Percentiles rank a stretch among this genome's conserved stretches.
phyloP scores from a whole-genome alignment of 768 basidiomycete genomes.

The Chalciporus piperatus region DNA sequence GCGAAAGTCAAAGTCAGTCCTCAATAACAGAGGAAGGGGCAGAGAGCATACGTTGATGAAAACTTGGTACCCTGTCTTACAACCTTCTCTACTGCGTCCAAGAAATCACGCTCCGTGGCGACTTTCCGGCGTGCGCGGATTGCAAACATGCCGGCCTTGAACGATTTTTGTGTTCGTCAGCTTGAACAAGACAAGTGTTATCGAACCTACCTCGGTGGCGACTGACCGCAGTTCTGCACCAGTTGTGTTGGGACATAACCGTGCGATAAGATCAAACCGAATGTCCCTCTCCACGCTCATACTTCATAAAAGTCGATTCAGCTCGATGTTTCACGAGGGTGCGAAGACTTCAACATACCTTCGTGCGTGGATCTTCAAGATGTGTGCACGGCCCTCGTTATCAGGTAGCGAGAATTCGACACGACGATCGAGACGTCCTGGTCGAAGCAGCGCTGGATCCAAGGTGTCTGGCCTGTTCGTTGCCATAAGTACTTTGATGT shows the following conservation, averaged over 20 bases:
- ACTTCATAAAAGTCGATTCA: constrained; percentile 38
- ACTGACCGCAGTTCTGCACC: constrained; percentile 98
- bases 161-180: constrained; percentile 87
- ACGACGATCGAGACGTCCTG: constrained; percentile 94
- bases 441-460: constrained; percentile 93
- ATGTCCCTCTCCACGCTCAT: constrained; percentile 98
- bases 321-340: neutral
- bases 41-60: constrained; percentile 77
- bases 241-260: constrained; percentile 96
- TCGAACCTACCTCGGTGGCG: constrained; percentile 76
- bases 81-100: constrained; percentile 98
- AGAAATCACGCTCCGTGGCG: constrained; percentile 94
- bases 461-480: constrained; percentile 99
- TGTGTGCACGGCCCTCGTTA: constrained; percentile 94
- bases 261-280: constrained; percentile 95
- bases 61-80: constrained; percentile 97
- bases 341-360: constrained; percentile 50
- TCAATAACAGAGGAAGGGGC: neutral
- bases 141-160: constrained; percentile 99
- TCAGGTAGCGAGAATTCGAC: constrained; percentile 96
- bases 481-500: constrained; percentile 99
- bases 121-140: constrained; percentile 96
- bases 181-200: constrained; percentile 35
- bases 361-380: constrained; percentile 93
- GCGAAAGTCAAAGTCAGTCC: constrained; percentile 11